phyloP scores from a whole-genome alignment of 1,139 yeast genomes.

The Hemisphaericaspora lyxosophila region DNA sequence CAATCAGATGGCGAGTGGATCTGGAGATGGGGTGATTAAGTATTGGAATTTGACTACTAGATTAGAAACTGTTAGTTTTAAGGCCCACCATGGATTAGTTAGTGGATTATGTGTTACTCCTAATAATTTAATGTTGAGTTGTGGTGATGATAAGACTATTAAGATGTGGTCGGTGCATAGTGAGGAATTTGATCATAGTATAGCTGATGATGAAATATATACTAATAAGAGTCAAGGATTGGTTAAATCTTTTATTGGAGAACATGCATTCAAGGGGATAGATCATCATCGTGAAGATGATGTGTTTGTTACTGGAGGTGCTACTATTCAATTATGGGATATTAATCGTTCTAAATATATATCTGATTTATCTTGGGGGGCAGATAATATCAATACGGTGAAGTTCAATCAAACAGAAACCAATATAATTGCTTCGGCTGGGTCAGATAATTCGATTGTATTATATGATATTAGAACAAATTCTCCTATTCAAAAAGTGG shows the following conservation, averaged over 20 bases:
- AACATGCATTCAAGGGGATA: slow-evolving; percentile 77
- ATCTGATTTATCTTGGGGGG: slow-evolving; percentile 89
- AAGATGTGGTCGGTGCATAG: slow-evolving; percentile 73
- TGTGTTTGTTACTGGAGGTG: slow-evolving; percentile 90
- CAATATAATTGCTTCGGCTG: slow-evolving; percentile 84
- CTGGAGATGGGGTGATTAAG: slow-evolving; percentile 93
- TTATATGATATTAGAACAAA: slow-evolving; percentile 91
- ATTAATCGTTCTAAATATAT: slow-evolving; percentile 72
- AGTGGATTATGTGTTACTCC: slow-evolving; percentile 85
- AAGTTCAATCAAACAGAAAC: slow-evolving; percentile 90
- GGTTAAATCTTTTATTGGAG: slow-evolving; percentile 77
- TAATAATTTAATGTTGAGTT: slow-evolving; percentile 60
- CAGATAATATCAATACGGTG: slow-evolving; percentile 81
- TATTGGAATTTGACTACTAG: slow-evolving; percentile 85
- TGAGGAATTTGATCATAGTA: slow-evolving; percentile 38
- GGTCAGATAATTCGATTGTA: slow-evolving; percentile 87
- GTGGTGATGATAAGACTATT: slow-evolving; percentile 89
- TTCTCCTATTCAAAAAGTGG: slow-evolving; percentile 88
- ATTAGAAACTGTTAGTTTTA: slow-evolving; percentile 71
- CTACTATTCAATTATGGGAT: slow-evolving; percentile 88
- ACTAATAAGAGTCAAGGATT: slow-evolving; percentile 44
- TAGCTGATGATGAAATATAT: slow-evolving; percentile 38
- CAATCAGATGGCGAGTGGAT: slow-evolving; percentile 82
- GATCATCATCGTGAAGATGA: slow-evolving; percentile 81
- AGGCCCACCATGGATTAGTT: slow-evolving; percentile 90